Percentiles rank a stretch among this genome's conserved stretches.
Conservation (phyloP, 2,329 filamentous ascomycete genomes). For the Cadophora gregata region DNA sequence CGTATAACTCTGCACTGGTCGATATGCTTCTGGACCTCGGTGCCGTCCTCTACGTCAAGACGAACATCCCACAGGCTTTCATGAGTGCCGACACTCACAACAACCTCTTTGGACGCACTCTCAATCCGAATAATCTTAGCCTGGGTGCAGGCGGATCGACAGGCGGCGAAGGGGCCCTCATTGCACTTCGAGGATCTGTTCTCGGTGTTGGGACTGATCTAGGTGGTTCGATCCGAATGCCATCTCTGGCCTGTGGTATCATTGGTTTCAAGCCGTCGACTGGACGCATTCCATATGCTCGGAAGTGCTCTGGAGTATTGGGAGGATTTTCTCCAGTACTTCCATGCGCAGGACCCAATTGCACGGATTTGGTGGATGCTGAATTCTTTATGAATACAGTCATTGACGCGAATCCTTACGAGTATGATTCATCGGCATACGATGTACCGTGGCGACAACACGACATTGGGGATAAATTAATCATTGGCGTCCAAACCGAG, state of each 20-base stretch:
- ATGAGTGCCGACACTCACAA: slow-evolving; percentile 45
- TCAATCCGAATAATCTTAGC: slow-evolving; percentile 77
- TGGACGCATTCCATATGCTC: slow-evolving; percentile 23
- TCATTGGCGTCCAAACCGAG: slow-evolving; percentile 39
- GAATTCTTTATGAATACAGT: slow-evolving; percentile 51
- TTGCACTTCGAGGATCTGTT: slow-evolving; percentile 28
- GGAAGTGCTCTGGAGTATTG: slow-evolving; percentile 9
- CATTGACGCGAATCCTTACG: slow-evolving; percentile 49
- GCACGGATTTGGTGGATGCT: slow-evolving; percentile 48
- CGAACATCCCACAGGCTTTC: slow-evolving; percentile 78
- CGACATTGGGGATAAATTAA: slow-evolving; percentile 21
- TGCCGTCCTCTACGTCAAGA: slow-evolving; percentile 89
- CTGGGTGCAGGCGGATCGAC: slow-evolving; percentile 88
- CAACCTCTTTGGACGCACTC: slow-evolving; percentile 76
- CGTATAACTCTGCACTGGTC: slow-evolving; percentile 73
- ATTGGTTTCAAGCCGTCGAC: slow-evolving; percentile 46
- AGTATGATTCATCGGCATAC: slow-evolving; percentile 15
- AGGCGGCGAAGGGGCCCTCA: slow-evolving; percentile 32
- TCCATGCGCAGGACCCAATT: slow-evolving; percentile 51
- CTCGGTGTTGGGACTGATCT: slow-evolving; percentile 35
- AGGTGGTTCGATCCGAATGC: slow-evolving; percentile 31
- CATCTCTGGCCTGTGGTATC: slow-evolving; percentile 53
- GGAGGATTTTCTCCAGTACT: slow-evolving; percentile 41
- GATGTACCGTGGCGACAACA: slow-evolving; percentile 5
- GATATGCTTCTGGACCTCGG: slow-evolving; percentile 81